Conservation (phyloP, 257 asterid species). For the Nicotiana otophora region DNA sequence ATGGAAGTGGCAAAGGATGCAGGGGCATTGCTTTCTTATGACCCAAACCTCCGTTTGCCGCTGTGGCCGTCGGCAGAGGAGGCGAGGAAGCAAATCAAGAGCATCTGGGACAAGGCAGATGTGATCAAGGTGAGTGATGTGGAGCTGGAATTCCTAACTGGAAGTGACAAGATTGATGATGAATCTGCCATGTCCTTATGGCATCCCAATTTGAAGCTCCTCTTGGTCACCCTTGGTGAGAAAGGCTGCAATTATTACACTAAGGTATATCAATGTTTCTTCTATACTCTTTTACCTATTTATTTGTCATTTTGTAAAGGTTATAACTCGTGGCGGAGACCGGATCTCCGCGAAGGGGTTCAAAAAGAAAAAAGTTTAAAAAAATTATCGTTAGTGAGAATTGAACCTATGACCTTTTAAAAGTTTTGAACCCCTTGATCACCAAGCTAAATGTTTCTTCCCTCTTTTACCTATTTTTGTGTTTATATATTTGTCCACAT, state of each 20-base stretch:
- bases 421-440: too few relatives aligned
- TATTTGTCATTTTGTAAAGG: too few relatives aligned
- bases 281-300: not conserved
- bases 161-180: conserved; percentile 75
- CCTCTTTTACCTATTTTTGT: too few relatives aligned
- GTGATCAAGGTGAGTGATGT: conserved; percentile 88
- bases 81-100: conserved; percentile 77
- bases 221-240: conserved; percentile 85
- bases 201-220: conserved; percentile 83
- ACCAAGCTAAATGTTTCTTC: too few relatives aligned
- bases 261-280: conserved; percentile 39
- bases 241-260: conserved; percentile 82
- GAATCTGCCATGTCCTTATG: conserved; percentile 77
- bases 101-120: conserved; percentile 88
- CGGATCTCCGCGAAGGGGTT: too few relatives aligned
- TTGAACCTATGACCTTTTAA: too few relatives aligned
- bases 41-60: conserved; percentile 83
- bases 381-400: too few relatives aligned
- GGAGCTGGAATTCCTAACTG: conserved; percentile 84
- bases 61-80: conserved; percentile 79
- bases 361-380: too few relatives aligned
- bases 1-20: conserved; percentile 88
- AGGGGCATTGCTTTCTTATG: conserved; percentile 88
- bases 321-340: too few relatives aligned
- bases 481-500: too few relatives aligned